Evolutionary conservation across 2,329 filamentous ascomycete species (phyloP).

Genomic region (Pseudovirgaria hyperparasitica): DNA sequence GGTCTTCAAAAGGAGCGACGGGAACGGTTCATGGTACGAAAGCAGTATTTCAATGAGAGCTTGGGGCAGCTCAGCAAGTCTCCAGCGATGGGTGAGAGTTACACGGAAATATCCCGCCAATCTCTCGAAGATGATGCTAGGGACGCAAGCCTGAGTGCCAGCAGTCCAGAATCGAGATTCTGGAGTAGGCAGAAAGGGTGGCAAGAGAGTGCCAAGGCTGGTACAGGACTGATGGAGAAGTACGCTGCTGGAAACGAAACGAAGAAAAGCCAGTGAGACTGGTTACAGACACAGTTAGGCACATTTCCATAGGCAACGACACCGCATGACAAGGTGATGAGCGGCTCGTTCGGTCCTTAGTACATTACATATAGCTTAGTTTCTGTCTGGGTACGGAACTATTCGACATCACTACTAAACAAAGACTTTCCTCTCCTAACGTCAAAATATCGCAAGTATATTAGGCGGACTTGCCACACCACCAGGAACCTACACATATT

Average conservation of each 20-base stretch:
- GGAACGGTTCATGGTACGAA: constrained; percentile 69
- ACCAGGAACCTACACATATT: constrained; percentile 14
- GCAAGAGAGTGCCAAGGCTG: constrained; percentile 38
- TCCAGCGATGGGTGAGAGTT: constrained; percentile 36
- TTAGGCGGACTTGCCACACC: constrained; percentile 18
- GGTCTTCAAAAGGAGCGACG: constrained; percentile 74
- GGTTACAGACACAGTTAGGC: not conserved
- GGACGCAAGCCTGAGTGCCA: constrained; percentile 25
- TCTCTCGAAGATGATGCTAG: constrained; percentile 48
- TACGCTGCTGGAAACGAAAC: constrained; percentile 13
- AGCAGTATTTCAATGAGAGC: constrained; percentile 63
- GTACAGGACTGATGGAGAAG: constrained; percentile 36
- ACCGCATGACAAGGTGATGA: no score
- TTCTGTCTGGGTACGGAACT: no score
- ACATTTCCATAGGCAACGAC: no score
- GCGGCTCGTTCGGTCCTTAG: no score
- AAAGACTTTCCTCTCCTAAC: no score
- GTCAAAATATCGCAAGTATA: constrained; percentile 14
- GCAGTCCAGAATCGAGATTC: constrained; percentile 35
- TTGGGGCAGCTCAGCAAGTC: constrained; percentile 42
- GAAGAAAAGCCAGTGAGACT: not conserved
- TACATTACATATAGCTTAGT: no score
- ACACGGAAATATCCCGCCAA: constrained; percentile 51
- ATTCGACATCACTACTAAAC: no score
- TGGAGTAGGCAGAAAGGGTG: constrained; percentile 39